Percentiles rank a stretch among this genome's conserved stretches.
phyloP scores from a whole-genome alignment of 805 yeast species.

The Lachancea quebecensis region DNA sequence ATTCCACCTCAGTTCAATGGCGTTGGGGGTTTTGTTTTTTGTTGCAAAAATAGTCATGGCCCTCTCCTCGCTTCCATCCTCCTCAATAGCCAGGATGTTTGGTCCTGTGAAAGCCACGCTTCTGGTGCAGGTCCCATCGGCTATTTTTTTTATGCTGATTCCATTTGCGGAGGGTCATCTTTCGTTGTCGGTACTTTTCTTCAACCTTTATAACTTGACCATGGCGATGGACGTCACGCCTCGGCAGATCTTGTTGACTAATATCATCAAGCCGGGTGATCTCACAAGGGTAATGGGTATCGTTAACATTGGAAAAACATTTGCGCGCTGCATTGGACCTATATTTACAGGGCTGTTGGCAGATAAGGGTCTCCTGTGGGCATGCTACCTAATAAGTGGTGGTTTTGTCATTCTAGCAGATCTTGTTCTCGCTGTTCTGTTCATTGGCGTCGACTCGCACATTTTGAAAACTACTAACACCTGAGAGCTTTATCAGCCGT shows the following conservation, averaged over 20 bases:
- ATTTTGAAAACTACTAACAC: constrained; percentile 14
- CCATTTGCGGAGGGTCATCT: constrained; percentile 39
- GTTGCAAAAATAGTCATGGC: constrained; percentile 56
- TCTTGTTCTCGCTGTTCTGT: constrained; percentile 26
- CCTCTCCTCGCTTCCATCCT: constrained; percentile 70
- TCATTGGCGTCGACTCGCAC: constrained; percentile 29
- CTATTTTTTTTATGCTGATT: constrained; percentile 48
- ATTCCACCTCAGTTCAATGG: constrained; percentile 48
- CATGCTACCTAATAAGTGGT: constrained; percentile 48
- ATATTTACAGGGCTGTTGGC: constrained; percentile 72
- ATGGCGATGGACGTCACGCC: constrained; percentile 90
- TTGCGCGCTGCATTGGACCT: constrained; percentile 81
- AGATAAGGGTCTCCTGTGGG: constrained; percentile 37
- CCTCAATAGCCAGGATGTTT: constrained; percentile 51
- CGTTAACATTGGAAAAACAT: constrained; percentile 79
- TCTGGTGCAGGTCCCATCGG: constrained; percentile 72
- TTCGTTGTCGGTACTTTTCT: constrained; percentile 41
- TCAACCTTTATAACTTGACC: constrained; percentile 53
- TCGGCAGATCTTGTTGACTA: constrained; percentile 70
- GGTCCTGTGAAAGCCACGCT: constrained; percentile 80
- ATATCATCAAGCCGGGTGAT: constrained; percentile 55
- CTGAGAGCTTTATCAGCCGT: neutral
- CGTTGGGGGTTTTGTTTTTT: constrained; percentile 64
- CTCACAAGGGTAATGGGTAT: constrained; percentile 75
- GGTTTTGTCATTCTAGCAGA: constrained; percentile 40